phyloP scores from a whole-genome alignment of 73 alveolate species.

The Paramecium sexaurelia region DNA sequence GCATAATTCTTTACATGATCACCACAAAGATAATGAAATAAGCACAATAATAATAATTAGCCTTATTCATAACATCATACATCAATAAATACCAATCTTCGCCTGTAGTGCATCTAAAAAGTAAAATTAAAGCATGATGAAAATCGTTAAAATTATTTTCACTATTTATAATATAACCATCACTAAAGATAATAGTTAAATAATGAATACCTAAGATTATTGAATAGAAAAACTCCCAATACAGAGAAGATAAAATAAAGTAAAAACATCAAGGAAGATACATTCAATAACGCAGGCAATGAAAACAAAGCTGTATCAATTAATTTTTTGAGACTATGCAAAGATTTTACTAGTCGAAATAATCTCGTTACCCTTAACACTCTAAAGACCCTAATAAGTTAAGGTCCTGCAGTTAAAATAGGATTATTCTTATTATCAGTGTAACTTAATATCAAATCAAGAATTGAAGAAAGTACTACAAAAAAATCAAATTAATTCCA shows the following conservation, averaged over 20 bases:
- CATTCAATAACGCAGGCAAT: slow-evolving; percentile 91
- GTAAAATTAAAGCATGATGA: slow-evolving; percentile 76
- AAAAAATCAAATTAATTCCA: slow-evolving; percentile 97
- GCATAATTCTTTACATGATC: slow-evolving; percentile 72
- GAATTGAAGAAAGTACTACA: slow-evolving; percentile 86
- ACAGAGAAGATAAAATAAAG: slow-evolving; percentile 89
- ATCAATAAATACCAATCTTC: slow-evolving; percentile 87
- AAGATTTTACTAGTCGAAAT: slow-evolving; percentile 84
- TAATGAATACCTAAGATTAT: slow-evolving; percentile 71
- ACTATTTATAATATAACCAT: slow-evolving; percentile 74
- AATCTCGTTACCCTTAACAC: slow-evolving; percentile 89
- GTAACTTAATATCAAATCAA: slow-evolving; percentile 80
- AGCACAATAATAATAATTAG: slow-evolving; percentile 50
- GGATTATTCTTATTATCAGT: slow-evolving; percentile 75
- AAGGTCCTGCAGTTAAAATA: slow-evolving; percentile 83
- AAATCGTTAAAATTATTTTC: slow-evolving; percentile 83
- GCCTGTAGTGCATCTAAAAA: slow-evolving; percentile 90
- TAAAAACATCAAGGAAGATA: slow-evolving; percentile 82
- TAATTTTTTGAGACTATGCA: slow-evolving; percentile 82
- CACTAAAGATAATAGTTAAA: background rate
- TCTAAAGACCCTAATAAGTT: slow-evolving; percentile 91
- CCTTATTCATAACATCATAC: slow-evolving; percentile 70
- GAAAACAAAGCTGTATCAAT: slow-evolving; percentile 87
- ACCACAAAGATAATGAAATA: slow-evolving; percentile 71
- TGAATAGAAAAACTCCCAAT: slow-evolving; percentile 89